A percentile compares a stretch with the other conserved stretches of the same genome.
Evolutionary conservation across 176 grass and related monocot genomes (phyloP).

Genomic region (Triticum dicoccoides): DNA sequence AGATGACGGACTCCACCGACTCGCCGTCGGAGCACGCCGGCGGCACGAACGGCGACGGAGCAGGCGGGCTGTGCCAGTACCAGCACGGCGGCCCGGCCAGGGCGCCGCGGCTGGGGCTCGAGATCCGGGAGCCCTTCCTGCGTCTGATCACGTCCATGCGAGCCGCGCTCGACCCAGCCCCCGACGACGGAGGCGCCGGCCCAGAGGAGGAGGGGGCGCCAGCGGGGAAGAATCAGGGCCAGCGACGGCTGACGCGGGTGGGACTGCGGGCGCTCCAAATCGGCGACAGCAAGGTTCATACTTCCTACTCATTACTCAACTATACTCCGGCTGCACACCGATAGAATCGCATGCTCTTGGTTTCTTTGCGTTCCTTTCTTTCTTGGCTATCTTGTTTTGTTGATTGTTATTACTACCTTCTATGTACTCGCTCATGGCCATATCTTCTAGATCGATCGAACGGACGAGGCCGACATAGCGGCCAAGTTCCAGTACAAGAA

Average conservation of each 20-base stretch:
- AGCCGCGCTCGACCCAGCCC: neutral
- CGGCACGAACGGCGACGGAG: neutral
- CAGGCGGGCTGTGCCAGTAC: neutral
- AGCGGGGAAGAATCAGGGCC: neutral
- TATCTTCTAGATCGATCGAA: neutral
- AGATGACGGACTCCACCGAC: neutral
- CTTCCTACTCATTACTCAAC: neutral
- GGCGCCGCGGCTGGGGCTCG: neutral
- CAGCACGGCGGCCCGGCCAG: neutral
- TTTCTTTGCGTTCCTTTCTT: neutral
- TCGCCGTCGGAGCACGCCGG: neutral
- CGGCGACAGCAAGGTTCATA: neutral
- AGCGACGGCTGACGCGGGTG: neutral
- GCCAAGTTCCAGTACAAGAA: slow-evolving; percentile 1
- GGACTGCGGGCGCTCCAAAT: neutral
- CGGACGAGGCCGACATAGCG: neutral
- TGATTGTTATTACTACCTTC: neutral
- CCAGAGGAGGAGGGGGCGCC: neutral
- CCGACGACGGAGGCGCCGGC: neutral
- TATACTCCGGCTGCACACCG: no score
- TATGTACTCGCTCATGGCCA: neutral
- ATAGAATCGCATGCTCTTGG: neutral
- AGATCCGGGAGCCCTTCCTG: neutral
- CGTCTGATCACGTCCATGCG: neutral
- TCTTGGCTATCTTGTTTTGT: neutral